Evolutionary conservation across 129 eudicot species (phyloP), one percentile per base, ranked within the genome.

Genomic region (Tagetes erecta): DNA sequence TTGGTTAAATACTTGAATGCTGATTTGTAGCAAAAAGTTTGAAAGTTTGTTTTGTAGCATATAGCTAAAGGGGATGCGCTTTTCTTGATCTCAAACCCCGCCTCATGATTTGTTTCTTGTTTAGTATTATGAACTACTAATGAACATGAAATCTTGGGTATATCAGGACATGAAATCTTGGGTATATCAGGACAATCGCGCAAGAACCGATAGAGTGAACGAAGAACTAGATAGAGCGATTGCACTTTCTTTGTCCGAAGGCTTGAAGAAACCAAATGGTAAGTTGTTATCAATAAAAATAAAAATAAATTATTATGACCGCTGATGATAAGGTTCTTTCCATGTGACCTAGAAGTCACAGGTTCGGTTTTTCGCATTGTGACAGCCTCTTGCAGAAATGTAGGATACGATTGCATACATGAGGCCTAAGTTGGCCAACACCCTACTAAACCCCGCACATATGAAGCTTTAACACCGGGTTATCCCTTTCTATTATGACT

Each of bases 171-270:
- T n/a, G n/a, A n/a, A n/a, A n/a, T n/a, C n/a, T n/a, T 72, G 74
- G 75, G 90, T 62, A 5, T 73, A 52, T 74, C 85, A 91, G 99
- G 94, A 87, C 77, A 92, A 91, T 78, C 88, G 85, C 5, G 66
- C 93, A 78, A 80, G 94, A 69, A 68, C 89, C 52, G 80, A 80
- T 36, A 91, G 80, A 75, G 97, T n/a, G n/a, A n/a, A n/a, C n/a
- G 97, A 88, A 87, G 97, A 95, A 64, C 59, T 95, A 53, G 97
- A 95, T 67, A 90, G 89, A 72, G 94, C 97, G 12, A 84, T 89
- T 49, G 89, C 90, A 66, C 94, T 86, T 64, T 95, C 99, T 79
- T 60, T 95, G 78, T 82, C 90, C 30, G 99, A 95, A 82, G 92
- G 86, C 67, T 76, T 84, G 68, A 88, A 84, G 77, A 84, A 87